Conservation (phyloP, 345 rosid species). For the Eucalyptus leucophloia region DNA sequence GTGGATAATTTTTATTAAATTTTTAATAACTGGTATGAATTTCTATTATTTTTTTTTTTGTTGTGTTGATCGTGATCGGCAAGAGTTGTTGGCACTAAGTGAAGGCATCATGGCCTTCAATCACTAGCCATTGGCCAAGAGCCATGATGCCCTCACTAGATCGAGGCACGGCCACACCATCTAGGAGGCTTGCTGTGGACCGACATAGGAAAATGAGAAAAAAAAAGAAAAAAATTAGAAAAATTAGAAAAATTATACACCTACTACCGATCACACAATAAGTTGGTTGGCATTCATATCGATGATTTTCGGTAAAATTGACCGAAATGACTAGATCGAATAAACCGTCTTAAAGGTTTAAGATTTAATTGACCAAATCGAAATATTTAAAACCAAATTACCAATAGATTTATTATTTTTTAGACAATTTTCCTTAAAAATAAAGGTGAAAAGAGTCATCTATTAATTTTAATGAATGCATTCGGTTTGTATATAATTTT, state of each 20-base stretch:
- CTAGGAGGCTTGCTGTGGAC: accelerated
- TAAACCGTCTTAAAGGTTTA: accelerated
- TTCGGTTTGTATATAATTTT: neutral
- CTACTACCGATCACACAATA: accelerated
- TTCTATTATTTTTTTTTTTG: accelerated
- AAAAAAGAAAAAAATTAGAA: accelerated
- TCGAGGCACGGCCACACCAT: accelerated
- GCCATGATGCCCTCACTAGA: neutral
- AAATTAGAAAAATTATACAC: neutral
- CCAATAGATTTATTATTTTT: neutral
- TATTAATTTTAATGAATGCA: neutral
- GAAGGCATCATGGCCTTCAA: neutral
- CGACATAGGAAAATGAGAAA: neutral
- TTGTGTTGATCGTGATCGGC: accelerated
- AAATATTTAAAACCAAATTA: neutral
- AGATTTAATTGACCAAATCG: accelerated
- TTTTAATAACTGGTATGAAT: neutral
- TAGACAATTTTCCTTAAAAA: neutral
- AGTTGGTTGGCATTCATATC: accelerated
- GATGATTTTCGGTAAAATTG: accelerated
- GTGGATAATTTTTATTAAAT: neutral
- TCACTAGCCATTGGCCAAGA: neutral
- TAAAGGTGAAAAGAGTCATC: neutral
- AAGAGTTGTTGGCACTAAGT: neutral
- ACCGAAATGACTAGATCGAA: accelerated